A percentile compares a stretch with the other conserved stretches of the same genome.
phyloP scores from a whole-genome alignment of 75 land plant genomes.

The Pinus albicaulis region DNA sequence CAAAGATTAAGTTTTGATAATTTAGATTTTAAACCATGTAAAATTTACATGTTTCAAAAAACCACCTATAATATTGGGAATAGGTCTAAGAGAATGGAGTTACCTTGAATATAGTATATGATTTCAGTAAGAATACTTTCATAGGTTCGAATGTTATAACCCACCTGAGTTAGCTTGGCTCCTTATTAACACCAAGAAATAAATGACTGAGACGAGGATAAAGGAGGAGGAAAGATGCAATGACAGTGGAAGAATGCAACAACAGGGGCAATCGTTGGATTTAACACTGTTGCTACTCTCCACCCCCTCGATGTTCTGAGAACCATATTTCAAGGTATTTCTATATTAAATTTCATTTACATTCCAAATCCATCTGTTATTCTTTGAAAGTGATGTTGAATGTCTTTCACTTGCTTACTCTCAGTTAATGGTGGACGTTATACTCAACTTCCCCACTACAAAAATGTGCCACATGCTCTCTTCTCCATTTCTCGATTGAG shows the following conservation, averaged over 20 bases:
- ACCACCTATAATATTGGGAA: no score
- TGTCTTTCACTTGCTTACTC: neutral
- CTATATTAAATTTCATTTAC: neutral
- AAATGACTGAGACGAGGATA: neutral
- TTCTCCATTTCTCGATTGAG: constrained; percentile 76
- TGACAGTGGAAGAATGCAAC: constrained; percentile 80
- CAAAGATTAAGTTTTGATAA: no score
- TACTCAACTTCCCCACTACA: constrained; percentile 54
- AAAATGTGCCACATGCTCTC: constrained; percentile 76
- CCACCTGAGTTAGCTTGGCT: no score
- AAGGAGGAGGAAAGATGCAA: neutral
- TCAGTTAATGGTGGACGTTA: constrained; percentile 81
- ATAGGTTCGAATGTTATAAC: no score
- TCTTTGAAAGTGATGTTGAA: no score
- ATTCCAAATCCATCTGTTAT: no score
- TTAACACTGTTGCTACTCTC: constrained; percentile 75
- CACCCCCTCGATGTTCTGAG: constrained; percentile 97
- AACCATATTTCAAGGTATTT: constrained; percentile 85
- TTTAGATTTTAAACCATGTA: no score
- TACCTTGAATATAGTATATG: no score
- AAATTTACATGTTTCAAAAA: no score
- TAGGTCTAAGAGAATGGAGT: no score
- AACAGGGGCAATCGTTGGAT: constrained; percentile 88
- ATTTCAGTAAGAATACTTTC: no score
- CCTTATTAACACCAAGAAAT: no score